Evolutionary conservation across 495 filamentous ascomycete species (phyloP), one percentile per base, ranked within the genome.

Genomic region (Darksidea phi): DNA sequence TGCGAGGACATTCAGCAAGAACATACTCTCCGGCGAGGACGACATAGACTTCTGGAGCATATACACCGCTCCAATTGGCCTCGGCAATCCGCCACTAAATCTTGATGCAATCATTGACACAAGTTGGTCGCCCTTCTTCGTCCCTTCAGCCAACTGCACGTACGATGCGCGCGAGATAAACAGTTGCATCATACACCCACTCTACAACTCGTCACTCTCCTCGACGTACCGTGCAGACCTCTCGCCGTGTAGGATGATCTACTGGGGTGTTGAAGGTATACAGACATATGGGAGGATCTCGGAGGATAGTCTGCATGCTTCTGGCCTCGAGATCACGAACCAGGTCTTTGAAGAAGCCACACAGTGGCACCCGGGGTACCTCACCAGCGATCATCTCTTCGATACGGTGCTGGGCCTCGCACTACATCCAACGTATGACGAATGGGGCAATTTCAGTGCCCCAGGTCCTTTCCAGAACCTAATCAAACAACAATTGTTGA

Each of bases 321-420:
- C 49, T 15, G 24, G 28, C 20, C 10, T 52, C 4, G 23, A 52
- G 7, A 36, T 36, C 24, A 20, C 2, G 11, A 8, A 52, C 24
- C 49, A 52, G n/a, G 49, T 52, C 15, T 52, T 52, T 21, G 28
- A 52, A 12, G 49, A 52, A 34, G 49, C 49, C n/a, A 32, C n/a
- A 17, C 2, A 34, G 28, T 52, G 49, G 49, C 49, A 52, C 24
- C 49, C 49, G 3, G 7, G 2, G 24, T 34, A 17, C 4, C 15
- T 52, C 6, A 52, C 49, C 8, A 4, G 49, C 23, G 49, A 52
- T n/a, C 23, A 52, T 10, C 34, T 34, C 24, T 52, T 52, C 28
- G 49, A 52, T n/a, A 52, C 49, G 2, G 49, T n/a, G 15, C 49
- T 52, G 2, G 49, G 49, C 7, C 23, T 52, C 4, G 4, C 49